These are phyloP conservation scores for Microcera coccophila DNA, from an alignment of 2,329 filamentous ascomycete species.

Conservation along the genomic window DNA sequence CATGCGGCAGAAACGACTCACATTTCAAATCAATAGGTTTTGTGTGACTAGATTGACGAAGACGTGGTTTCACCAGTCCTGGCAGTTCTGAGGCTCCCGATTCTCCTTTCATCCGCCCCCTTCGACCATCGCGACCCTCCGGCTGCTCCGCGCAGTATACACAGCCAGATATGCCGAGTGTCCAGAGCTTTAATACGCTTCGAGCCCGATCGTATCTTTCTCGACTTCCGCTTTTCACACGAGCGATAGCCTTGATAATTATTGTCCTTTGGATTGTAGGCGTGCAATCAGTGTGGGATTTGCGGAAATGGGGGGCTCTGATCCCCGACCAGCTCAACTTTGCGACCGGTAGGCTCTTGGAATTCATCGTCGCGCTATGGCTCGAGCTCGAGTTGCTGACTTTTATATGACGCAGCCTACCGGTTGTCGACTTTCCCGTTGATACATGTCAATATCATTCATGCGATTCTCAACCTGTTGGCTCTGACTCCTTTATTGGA, in stretches of 20 bases:
- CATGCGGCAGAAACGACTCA: neutral
- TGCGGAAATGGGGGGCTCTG: slow-evolving; percentile 73
- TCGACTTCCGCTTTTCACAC: slow-evolving; percentile 84
- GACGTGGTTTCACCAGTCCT: too few relatives aligned
- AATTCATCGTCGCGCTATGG: neutral
- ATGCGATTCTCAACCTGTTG: slow-evolving; percentile 73
- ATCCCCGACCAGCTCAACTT: slow-evolving; percentile 73
- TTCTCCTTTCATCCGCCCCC: neutral
- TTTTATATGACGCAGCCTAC: slow-evolving; percentile 60
- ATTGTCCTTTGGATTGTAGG: slow-evolving; percentile 60
- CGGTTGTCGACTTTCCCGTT: slow-evolving; percentile 89
- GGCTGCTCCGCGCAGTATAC: slow-evolving; percentile 23
- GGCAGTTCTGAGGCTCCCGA: neutral
- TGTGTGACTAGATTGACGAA: too few relatives aligned
- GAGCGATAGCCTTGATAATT: slow-evolving; percentile 64
- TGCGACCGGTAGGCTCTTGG: slow-evolving; percentile 53
- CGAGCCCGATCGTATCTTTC: slow-evolving; percentile 77
- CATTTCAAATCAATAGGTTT: neutral
- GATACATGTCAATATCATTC: slow-evolving; percentile 77
- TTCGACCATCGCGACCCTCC: slow-evolving; percentile 10
- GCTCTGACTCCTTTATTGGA: slow-evolving; percentile 85
- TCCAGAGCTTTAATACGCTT: slow-evolving; percentile 58
- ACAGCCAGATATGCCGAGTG: slow-evolving; percentile 30
- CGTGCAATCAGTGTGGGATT: slow-evolving; percentile 65
- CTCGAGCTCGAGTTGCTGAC: slow-evolving; percentile 13